Conservation (phyloP, 331 rosid genomes). For the Dryas integrifolia region DNA sequence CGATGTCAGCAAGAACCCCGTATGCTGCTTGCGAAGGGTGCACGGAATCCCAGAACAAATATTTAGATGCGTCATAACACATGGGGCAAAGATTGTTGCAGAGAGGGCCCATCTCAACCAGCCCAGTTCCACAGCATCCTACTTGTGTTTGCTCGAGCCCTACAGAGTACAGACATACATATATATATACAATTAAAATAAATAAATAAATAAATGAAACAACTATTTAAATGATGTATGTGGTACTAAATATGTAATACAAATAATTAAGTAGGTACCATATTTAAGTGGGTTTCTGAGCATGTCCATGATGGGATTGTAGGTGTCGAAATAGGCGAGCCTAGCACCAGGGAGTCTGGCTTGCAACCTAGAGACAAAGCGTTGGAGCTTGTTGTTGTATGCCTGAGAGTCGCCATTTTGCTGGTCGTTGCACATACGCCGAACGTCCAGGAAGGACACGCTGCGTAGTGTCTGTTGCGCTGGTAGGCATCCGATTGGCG, state of each 20-base stretch:
- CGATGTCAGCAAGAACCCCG: conserved; percentile 11
- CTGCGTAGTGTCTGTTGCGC: conserved; percentile 20
- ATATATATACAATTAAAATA: too few relatives aligned
- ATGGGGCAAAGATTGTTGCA: conserved; percentile 26
- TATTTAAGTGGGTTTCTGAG: conserved; percentile 33
- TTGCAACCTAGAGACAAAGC: conserved; percentile 18
- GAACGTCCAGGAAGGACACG: conserved; percentile 6
- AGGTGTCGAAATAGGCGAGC: conserved; percentile 35
- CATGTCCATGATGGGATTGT: conserved; percentile 37
- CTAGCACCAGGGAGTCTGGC: conserved; percentile 23
- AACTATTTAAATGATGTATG: too few relatives aligned
- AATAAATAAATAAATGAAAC: neutral
- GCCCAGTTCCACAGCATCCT: conserved; percentile 54
- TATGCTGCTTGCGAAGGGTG: conserved; percentile 35
- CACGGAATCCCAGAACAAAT: conserved; percentile 43
- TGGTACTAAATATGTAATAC: too few relatives aligned
- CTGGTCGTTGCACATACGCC: conserved; percentile 30
- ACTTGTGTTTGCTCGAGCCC: conserved; percentile 28
- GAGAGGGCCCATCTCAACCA: conserved; percentile 36
- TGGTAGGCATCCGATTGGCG: conserved; percentile 52
- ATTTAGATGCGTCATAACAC: conserved; percentile 37
- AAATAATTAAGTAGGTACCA: conserved; percentile 15
- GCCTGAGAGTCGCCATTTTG: conserved; percentile 30
- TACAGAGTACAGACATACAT: conserved; percentile 21
- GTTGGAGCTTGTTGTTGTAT: conserved; percentile 38